Percentiles rank a stretch among this genome's conserved stretches.
These are phyloP conservation scores for Wickerhamiella galacta DNA, from an alignment of 805 yeast genomes.

Conservation along the genomic window DNA sequence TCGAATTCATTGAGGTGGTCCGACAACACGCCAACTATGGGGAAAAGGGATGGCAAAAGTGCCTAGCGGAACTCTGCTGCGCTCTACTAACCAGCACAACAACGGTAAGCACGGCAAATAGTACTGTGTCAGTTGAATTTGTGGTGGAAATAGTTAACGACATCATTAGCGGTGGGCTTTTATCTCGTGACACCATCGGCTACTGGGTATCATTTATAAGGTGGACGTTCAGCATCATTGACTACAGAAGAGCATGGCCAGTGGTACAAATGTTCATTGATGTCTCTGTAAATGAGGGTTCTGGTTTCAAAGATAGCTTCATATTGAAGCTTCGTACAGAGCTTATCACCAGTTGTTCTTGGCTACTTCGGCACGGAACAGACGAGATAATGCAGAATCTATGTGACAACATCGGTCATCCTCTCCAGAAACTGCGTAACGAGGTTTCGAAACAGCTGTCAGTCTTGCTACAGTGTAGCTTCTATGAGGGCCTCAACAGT, in stretches of 20 bases:
- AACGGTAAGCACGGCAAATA: neutral
- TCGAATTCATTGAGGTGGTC: slow-evolving; percentile 37
- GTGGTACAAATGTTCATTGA: slow-evolving; percentile 30
- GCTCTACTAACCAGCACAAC: slow-evolving; percentile 11
- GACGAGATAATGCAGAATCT: slow-evolving; percentile 30
- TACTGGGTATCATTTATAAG: slow-evolving; percentile 66
- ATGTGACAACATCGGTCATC: slow-evolving; percentile 37
- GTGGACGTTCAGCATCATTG: slow-evolving; percentile 51
- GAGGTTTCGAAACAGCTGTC: slow-evolving; percentile 47
- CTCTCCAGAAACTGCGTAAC: slow-evolving; percentile 55
- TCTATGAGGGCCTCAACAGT: no score
- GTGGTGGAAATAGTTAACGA: neutral
- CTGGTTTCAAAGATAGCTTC: slow-evolving; percentile 50
- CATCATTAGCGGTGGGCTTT: neutral
- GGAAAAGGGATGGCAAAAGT: slow-evolving; percentile 64
- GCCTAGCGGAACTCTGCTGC: slow-evolving; percentile 40
- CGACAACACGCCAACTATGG: slow-evolving; percentile 37
- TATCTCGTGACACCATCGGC: slow-evolving; percentile 55
- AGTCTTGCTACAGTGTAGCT: slow-evolving; percentile 27
- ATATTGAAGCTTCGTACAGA: slow-evolving; percentile 39
- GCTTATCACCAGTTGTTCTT: slow-evolving; percentile 32
- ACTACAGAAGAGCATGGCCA: slow-evolving; percentile 41
- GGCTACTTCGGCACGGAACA: slow-evolving; percentile 36
- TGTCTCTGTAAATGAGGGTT: slow-evolving; percentile 34
- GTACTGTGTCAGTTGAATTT: neutral